These are phyloP conservation scores for Wallacemonas sp. DNA, from an alignment of 208 protist species.

Conservation along the genomic window DNA sequence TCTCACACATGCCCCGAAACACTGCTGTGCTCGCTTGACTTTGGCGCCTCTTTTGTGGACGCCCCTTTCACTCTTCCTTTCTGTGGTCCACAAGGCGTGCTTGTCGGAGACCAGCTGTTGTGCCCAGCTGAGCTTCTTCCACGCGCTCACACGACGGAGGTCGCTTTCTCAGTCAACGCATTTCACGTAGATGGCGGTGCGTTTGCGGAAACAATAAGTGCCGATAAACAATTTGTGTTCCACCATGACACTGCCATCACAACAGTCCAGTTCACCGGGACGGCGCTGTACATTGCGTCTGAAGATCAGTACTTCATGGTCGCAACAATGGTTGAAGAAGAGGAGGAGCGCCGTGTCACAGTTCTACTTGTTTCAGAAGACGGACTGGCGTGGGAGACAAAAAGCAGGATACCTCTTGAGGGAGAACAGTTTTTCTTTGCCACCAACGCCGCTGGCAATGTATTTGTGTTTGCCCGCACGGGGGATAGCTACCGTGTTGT, in stretches of 20 bases:
- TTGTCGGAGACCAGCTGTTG: slow-evolving; percentile 45
- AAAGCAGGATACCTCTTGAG: slow-evolving; percentile 25
- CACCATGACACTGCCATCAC: slow-evolving; percentile 17
- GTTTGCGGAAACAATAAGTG: slow-evolving; percentile 11
- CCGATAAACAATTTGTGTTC: slow-evolving; percentile 24
- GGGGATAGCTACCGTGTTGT: slow-evolving; percentile 26
- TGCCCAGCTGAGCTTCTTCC: slow-evolving; percentile 37
- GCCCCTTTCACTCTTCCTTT: slow-evolving; percentile 34
- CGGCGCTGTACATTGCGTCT: slow-evolving; percentile 29
- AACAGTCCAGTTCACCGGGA: slow-evolving; percentile 47
- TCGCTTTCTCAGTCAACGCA: slow-evolving; percentile 15
- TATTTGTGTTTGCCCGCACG: slow-evolving; percentile 2
- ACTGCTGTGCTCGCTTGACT: slow-evolving; percentile 58
- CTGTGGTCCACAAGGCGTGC: slow-evolving; percentile 49
- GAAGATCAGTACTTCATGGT: slow-evolving; percentile 50
- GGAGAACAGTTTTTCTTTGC: neutral
- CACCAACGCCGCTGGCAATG: neutral
- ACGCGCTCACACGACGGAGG: slow-evolving; percentile 16
- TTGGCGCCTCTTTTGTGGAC: slow-evolving; percentile 34
- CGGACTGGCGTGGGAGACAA: slow-evolving; percentile 37
- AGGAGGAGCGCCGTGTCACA: slow-evolving; percentile 15
- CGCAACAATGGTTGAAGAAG: slow-evolving; percentile 28
- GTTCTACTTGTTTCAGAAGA: slow-evolving; percentile 27
- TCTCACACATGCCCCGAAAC: slow-evolving; percentile 21
- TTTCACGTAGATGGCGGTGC: slow-evolving; percentile 9